Conservation (phyloP, 176 grass and related monocot genomes). For the Carex parvula region DNA sequence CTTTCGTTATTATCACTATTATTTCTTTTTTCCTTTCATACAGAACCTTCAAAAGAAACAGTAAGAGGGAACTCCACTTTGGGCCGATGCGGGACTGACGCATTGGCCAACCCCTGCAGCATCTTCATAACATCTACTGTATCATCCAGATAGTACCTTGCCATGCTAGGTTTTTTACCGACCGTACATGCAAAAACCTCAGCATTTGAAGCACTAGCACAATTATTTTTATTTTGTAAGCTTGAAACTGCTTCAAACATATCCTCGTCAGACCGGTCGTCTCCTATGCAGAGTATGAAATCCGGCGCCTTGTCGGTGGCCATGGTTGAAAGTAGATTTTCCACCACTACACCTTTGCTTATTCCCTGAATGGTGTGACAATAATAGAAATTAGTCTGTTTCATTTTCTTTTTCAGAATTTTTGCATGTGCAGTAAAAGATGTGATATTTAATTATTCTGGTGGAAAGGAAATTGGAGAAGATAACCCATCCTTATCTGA, state of each 20-base stretch:
- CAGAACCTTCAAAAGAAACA: slow-evolving; percentile 73
- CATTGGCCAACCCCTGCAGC: slow-evolving; percentile 65
- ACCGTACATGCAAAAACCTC: slow-evolving; percentile 98
- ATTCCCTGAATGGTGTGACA: slow-evolving; percentile 57
- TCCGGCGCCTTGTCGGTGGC: slow-evolving; percentile 43
- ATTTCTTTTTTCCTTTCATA: slow-evolving; percentile 44
- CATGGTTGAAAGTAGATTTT: slow-evolving; percentile 58
- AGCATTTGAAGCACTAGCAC: slow-evolving; percentile 42
- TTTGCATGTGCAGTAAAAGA: slow-evolving; percentile 21
- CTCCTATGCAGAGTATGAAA: slow-evolving; percentile 85
- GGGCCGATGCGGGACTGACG: slow-evolving; percentile 28
- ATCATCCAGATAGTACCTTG: slow-evolving; percentile 94
- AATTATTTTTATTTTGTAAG: slow-evolving; percentile 37
- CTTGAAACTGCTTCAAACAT: slow-evolving; percentile 97
- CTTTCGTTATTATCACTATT: neutral
- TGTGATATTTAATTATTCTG: slow-evolving; percentile 36
- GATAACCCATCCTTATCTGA: slow-evolving; percentile 48
- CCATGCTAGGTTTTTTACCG: slow-evolving; percentile 94
- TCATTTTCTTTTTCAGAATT: neutral
- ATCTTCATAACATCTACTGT: slow-evolving; percentile 88
- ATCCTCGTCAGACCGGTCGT: slow-evolving; percentile 92
- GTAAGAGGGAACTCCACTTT: slow-evolving; percentile 36
- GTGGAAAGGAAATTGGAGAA: slow-evolving; percentile 41
- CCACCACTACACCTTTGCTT: slow-evolving; percentile 83
- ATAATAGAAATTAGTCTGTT: slow-evolving; percentile 2